Evolutionary conservation across 116 monocot species (phyloP), one percentile per base, ranked within the genome.

Genomic region (Trichopus zeylanicus): DNA sequence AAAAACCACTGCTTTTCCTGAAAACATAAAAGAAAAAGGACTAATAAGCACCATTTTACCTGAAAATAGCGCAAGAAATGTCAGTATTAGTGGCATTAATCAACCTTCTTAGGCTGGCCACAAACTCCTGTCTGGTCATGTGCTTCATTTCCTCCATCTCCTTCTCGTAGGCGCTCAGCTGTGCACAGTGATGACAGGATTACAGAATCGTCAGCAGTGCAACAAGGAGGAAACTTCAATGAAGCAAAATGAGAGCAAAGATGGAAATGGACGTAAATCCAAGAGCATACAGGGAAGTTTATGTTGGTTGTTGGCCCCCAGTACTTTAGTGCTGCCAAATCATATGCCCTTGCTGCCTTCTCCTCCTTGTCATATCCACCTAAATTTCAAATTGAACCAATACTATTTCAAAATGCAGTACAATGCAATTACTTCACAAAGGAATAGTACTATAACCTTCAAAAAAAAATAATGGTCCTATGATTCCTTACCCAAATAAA

Each of bases 1-100:
- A 92, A 67, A 92, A 92, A 8, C 92, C 92, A 72, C 92, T 92
- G 73, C 92, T 92, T 63, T 80, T 92, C 70, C 92, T 92, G 63
- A 16, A 61, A 27, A n/a, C n/a, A n/a, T n/a, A n/a, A n/a, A n/a
- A n/a, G 21, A 49, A 6, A 22, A 25, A 38, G 35, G 31, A 38
- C 38, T 0, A 48, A 39, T 27, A 19, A 69, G 7, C 39, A 12
- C 19, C 19, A 26, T 34, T 23, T n/a, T 25, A 52, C n/a, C 18
- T 42, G 42, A 42, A 11, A 15, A 37, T 37, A 11, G 5, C 37
- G 15, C 32, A 33, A 33, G 6, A 33, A 8, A 33, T 4, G 8
- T 33, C 28, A 12, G 11, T 6, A 28, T 5, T 13, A 49, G 3
- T 16, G 1, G 3, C n/a, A 3, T 4, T 51, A 33, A n/a, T n/a